Evolutionary conservation across 208 protist species (phyloP).

Genomic region (Trypanosoma melophagium): DNA sequence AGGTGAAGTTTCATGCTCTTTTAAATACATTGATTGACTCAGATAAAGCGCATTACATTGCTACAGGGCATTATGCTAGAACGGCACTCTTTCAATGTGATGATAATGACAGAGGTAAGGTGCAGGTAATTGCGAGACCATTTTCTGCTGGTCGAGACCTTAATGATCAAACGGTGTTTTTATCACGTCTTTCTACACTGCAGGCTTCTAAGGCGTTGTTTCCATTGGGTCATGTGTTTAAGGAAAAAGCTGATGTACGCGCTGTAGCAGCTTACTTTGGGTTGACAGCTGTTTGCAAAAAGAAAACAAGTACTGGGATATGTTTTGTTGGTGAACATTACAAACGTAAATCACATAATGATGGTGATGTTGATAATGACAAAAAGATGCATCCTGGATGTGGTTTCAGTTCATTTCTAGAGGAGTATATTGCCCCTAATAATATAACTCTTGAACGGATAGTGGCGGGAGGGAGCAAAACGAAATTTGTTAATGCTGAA

Average conservation of each 20-base stretch:
- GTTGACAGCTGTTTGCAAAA: slow-evolving; percentile 23
- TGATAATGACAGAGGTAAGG: neutral
- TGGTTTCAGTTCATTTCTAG: slow-evolving; percentile 60
- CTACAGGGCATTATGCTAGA: slow-evolving; percentile 83
- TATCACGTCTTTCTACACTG: slow-evolving; percentile 43
- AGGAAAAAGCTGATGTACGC: slow-evolving; percentile 64
- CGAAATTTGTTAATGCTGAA: slow-evolving; percentile 50
- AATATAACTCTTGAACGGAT: neutral
- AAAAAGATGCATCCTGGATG: neutral
- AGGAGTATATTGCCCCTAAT: slow-evolving; percentile 49
- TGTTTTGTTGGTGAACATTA: slow-evolving; percentile 65
- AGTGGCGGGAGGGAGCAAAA: slow-evolving; percentile 6
- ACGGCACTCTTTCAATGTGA: slow-evolving; percentile 25
- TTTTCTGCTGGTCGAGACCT: slow-evolving; percentile 54
- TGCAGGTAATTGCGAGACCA: slow-evolving; percentile 48
- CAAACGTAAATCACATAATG: neutral
- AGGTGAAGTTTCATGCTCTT: slow-evolving; percentile 73
- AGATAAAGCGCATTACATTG: slow-evolving; percentile 34
- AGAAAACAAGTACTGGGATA: slow-evolving; percentile 81
- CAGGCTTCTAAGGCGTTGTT: slow-evolving; percentile 49
- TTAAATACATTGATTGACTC: slow-evolving; percentile 24
- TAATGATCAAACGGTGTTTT: slow-evolving; percentile 80
- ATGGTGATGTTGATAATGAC: neutral
- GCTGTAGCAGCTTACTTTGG: slow-evolving; percentile 35
- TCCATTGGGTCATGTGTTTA: slow-evolving; percentile 73